phyloP scores from a whole-genome alignment of 192 early-diverging fungal genomes.

The Ambispora gerdemannii region DNA sequence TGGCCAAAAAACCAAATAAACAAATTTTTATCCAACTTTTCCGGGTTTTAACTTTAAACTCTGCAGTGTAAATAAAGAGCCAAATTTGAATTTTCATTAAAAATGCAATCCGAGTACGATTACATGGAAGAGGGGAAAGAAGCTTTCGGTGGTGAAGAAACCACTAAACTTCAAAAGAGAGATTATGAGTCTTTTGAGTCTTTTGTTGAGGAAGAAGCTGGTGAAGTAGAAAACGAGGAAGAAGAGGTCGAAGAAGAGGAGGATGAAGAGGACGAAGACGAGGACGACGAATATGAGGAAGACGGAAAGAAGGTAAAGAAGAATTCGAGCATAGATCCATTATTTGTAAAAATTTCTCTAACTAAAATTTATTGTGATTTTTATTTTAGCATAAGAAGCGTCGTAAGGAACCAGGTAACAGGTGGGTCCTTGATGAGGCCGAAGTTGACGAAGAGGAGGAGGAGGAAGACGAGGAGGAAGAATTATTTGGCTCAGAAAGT shows the following conservation, averaged over 20 bases:
- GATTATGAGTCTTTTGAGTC: too few species aligned
- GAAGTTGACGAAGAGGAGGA: constrained; percentile 69
- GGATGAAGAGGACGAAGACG: constrained; percentile 47
- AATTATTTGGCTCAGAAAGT: neutral
- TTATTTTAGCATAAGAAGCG: constrained; percentile 36
- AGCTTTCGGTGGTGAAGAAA: too few species aligned
- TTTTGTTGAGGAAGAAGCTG: constrained; percentile 6
- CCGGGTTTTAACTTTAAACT: too few species aligned
- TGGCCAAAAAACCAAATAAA: too few species aligned
- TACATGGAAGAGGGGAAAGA: too few species aligned
- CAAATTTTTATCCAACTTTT: too few species aligned
- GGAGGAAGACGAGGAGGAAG: constrained; percentile 62
- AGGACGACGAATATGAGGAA: constrained; percentile 54
- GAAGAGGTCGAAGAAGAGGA: constrained; percentile 41
- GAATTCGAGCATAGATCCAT: too few species aligned
- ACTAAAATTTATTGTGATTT: constrained; percentile 4
- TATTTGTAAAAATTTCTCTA: neutral
- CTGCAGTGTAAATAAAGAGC: too few species aligned
- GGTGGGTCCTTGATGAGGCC: constrained; percentile 62
- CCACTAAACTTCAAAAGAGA: too few species aligned
- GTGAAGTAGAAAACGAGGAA: constrained; percentile 15
- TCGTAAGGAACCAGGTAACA: constrained; percentile 46
- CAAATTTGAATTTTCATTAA: too few species aligned
- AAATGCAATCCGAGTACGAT: too few species aligned
- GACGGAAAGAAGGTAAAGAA: constrained; percentile 37